Evolutionary conservation across 2,329 filamentous ascomycete species (phyloP).

Genomic region (Xylariaceae sp.): DNA sequence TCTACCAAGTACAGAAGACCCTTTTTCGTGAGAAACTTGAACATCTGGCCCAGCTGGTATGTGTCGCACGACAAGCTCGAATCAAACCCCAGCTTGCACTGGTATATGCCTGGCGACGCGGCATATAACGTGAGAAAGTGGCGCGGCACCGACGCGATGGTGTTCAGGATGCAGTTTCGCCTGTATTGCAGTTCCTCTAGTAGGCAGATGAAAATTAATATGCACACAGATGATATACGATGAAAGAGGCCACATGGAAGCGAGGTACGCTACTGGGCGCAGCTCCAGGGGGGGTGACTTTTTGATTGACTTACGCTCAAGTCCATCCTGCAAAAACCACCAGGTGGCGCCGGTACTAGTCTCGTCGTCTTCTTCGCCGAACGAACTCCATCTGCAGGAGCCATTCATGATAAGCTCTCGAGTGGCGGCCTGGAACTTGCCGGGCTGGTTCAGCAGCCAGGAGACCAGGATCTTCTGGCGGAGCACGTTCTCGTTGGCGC

Average conservation of each 20-base stretch:
- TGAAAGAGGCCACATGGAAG: too few species aligned
- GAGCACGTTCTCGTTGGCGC: constrained; percentile 56
- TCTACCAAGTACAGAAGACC: constrained; percentile 56
- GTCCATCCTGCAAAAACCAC: constrained; percentile 65
- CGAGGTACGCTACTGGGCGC: too few species aligned
- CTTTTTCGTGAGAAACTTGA: constrained; percentile 62
- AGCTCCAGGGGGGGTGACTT: too few species aligned
- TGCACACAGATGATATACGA: too few species aligned
- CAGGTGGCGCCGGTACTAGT: constrained; percentile 45
- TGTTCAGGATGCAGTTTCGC: constrained; percentile 61
- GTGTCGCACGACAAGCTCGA: constrained; percentile 67
- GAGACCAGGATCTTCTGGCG: constrained; percentile 66
- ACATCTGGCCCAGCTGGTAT: constrained; percentile 72
- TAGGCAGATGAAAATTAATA: not conserved
- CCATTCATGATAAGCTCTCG: constrained; percentile 62
- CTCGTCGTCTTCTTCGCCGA: constrained; percentile 28
- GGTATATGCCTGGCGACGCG: constrained; percentile 51
- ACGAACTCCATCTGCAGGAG: constrained; percentile 51
- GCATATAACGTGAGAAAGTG: constrained; percentile 65
- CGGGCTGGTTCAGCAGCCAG: constrained; percentile 57
- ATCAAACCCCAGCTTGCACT: constrained; percentile 72
- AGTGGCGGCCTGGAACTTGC: constrained; percentile 56
- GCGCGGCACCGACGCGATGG: constrained; percentile 61
- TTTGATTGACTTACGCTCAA: constrained; percentile 63
- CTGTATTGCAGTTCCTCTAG: constrained; percentile 61